phyloP scores from a whole-genome alignment of 495 filamentous ascomycete genomes.

The Rostrohypoxylon terebratum region DNA sequence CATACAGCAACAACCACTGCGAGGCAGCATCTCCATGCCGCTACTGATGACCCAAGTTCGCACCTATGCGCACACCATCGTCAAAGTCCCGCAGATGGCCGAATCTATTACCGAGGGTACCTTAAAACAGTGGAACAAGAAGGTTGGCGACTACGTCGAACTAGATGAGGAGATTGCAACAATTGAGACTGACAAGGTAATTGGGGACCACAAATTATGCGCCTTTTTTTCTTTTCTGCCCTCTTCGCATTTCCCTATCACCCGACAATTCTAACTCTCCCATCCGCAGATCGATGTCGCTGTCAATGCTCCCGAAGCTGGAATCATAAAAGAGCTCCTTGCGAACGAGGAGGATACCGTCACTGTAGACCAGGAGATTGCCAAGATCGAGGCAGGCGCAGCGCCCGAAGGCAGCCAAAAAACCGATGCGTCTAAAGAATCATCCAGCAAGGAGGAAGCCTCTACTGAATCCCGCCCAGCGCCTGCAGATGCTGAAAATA shows the following conservation, averaged over 20 bases:
- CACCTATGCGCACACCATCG: constrained; percentile 76
- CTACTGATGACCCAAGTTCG: constrained; percentile 64
- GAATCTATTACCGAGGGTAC: constrained; percentile 99
- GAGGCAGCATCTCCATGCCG: constrained; percentile 51
- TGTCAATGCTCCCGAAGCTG: constrained; percentile 93
- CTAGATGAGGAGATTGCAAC: constrained; percentile 98
- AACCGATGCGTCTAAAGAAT: constrained; percentile 68
- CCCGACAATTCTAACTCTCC: constrained; percentile 26
- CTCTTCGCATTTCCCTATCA: constrained; percentile 10
- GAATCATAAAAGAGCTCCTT: constrained; percentile 90
- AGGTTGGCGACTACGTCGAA: constrained; percentile 94
- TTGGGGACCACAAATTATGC: background rate
- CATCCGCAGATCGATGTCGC: constrained; percentile 84
- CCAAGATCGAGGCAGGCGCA: constrained; percentile 83
- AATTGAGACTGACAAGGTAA: constrained; percentile 99
- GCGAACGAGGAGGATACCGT: constrained; percentile 97
- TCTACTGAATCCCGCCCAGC: constrained; percentile 67
- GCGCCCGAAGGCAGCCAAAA: constrained; percentile 67
- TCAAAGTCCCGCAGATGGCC: constrained; percentile 98
- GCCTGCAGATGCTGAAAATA: constrained; percentile 62
- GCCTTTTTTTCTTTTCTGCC: constrained; percentile 20
- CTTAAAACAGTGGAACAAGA: constrained; percentile 94
- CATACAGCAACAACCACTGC: constrained; percentile 53
- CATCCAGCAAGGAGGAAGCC: constrained; percentile 67
- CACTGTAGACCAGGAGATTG: constrained; percentile 89